Evolutionary conservation across 108 stramenopile species (phyloP).

Genomic region (Cyclotella kingstonii): DNA sequence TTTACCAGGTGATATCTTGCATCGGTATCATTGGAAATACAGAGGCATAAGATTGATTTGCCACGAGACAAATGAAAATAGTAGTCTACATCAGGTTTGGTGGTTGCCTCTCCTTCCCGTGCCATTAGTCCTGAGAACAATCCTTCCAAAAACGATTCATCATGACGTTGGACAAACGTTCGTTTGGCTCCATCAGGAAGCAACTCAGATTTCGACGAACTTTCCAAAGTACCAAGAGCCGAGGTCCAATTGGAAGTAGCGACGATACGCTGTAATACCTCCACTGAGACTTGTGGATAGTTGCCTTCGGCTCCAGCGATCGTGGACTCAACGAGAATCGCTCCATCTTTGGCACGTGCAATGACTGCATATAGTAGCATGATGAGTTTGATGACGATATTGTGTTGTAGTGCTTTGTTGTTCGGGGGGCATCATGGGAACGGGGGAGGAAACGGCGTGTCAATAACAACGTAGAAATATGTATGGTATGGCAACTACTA

Average conservation of each 20-base stretch:
- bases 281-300: constrained; percentile 59
- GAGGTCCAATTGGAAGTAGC: constrained; percentile 24
- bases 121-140: constrained; percentile 13
- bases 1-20: constrained; percentile 45
- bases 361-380: constrained; percentile 81
- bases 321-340: constrained; percentile 60
- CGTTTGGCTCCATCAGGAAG: constrained; percentile 54
- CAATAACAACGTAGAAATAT: too few species aligned
- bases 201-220: constrained; percentile 41
- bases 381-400: neutral
- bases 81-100: constrained; percentile 55
- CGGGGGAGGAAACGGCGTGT: too few species aligned
- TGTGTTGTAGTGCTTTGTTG: neutral
- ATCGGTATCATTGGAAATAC: constrained; percentile 66
- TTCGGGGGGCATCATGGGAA: neutral
- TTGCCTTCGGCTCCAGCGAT: constrained; percentile 54
- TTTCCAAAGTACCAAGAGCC: constrained; percentile 7
- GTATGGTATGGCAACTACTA: too few species aligned
- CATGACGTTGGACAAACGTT: constrained; percentile 65
- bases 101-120: constrained; percentile 13
- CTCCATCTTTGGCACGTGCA: constrained; percentile 63
- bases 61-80: constrained; percentile 69
- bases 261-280: constrained; percentile 44
- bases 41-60: constrained; percentile 59
- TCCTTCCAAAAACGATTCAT: constrained; percentile 31